These are phyloP conservation scores for Leptomonas seymouri DNA, from an alignment of 208 protist species.

Conservation along the genomic window DNA sequence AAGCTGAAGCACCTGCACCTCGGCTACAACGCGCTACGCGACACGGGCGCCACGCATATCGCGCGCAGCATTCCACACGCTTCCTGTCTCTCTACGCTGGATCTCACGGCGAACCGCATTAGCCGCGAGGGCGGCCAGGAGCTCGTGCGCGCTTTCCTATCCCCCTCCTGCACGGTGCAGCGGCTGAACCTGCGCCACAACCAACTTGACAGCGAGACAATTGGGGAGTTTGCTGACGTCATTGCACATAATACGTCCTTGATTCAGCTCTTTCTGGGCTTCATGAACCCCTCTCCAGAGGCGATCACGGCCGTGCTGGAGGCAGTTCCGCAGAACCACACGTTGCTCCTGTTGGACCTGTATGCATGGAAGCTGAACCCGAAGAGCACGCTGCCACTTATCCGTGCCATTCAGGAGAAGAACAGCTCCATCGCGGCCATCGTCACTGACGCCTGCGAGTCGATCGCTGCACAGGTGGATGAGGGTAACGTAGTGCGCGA, in stretches of 20 bases:
- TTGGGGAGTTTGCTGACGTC: conserved; percentile 71
- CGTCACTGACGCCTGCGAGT: conserved; percentile 79
- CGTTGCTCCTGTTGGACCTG: conserved; percentile 81
- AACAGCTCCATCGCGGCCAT: conserved; percentile 66
- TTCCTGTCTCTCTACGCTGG: conserved; percentile 69
- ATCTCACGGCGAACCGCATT: conserved; percentile 90
- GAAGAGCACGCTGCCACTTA: conserved; percentile 36
- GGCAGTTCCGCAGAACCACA: conserved; percentile 60
- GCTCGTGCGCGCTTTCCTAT: conserved; percentile 60
- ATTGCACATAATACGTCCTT: conserved; percentile 72
- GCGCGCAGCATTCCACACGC: conserved; percentile 60
- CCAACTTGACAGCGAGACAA: conserved; percentile 73
- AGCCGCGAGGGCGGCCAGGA: conserved; percentile 66
- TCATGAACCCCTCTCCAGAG: conserved; percentile 83
- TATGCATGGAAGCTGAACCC: conserved; percentile 80
- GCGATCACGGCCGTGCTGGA: conserved; percentile 55
- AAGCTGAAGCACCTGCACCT: conserved; percentile 90
- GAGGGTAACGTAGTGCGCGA: conserved; percentile 65
- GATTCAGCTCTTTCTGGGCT: conserved; percentile 92
- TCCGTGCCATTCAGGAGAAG: conserved; percentile 53
- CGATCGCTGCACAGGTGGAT: conserved; percentile 62
- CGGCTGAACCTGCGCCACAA: conserved; percentile 89
- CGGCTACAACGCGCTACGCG: conserved; percentile 86
- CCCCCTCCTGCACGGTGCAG: conserved; percentile 69
- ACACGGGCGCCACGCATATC: conserved; percentile 72